Evolutionary conservation across 2,329 filamentous ascomycete genomes (phyloP).

Genomic region (Fusarium siculi): DNA sequence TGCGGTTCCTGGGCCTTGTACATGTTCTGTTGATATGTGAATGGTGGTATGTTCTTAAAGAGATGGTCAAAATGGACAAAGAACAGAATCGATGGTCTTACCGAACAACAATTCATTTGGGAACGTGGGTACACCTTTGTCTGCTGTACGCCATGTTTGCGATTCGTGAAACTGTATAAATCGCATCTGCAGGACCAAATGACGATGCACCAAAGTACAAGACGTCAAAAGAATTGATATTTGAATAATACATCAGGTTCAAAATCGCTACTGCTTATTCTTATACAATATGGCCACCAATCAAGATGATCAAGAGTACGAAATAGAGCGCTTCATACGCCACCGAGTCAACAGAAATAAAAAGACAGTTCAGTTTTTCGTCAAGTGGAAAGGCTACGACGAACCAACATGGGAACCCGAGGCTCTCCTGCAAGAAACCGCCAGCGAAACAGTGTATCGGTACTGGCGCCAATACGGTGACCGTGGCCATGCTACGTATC

Average conservation of each 20-base stretch:
- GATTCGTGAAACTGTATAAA: not conserved
- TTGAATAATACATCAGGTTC: accelerated
- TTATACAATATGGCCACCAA: not conserved
- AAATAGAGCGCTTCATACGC: not conserved
- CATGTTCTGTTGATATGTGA: accelerated
- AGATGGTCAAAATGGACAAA: accelerated
- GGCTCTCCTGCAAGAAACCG: not conserved
- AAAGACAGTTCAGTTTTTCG: not conserved
- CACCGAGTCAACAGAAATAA: not conserved
- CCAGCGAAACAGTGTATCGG: not conserved
- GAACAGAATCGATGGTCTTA: accelerated
- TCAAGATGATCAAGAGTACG: not conserved
- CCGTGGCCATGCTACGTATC: not conserved
- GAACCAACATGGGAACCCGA: not conserved
- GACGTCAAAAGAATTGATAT: accelerated
- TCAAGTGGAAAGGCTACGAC: not conserved
- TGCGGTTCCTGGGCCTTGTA: accelerated
- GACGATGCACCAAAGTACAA: accelerated
- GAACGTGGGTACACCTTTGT: accelerated
- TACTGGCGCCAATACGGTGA: not conserved
- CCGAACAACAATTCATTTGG: not conserved
- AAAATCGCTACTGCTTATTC: not conserved
- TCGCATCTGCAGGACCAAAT: no score
- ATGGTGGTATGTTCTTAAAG: accelerated
- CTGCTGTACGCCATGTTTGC: not conserved